phyloP scores from a whole-genome alignment of 345 rosid genomes.

The Kandelia obovata region DNA sequence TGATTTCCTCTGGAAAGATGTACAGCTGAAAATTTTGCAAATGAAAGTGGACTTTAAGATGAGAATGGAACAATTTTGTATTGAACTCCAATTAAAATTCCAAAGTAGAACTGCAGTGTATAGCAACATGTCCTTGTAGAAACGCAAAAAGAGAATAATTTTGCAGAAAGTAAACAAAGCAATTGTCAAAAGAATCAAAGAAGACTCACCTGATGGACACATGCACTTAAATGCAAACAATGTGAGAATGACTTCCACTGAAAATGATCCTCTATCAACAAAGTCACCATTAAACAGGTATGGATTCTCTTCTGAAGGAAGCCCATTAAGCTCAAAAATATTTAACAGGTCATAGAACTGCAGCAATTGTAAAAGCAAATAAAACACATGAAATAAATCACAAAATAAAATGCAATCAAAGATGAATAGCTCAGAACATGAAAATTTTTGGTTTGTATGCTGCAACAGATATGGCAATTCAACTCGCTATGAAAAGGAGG shows the following conservation, averaged over 20 bases:
- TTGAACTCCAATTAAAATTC: background rate
- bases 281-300: slow-evolving; percentile 96
- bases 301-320: slow-evolving; percentile 95
- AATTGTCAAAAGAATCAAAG: slow-evolving; percentile 2
- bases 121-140: background rate
- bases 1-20: slow-evolving; percentile 96
- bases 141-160: background rate
- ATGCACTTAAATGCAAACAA: slow-evolving; percentile 94
- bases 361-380: slow-evolving; percentile 26
- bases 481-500: background rate
- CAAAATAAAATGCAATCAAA: background rate
- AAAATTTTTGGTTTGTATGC: background rate
- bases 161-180: background rate
- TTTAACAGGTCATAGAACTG: slow-evolving; percentile 94
- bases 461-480: background rate
- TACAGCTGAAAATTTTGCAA: slow-evolving; percentile 55
- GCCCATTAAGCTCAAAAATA: slow-evolving; percentile 93
- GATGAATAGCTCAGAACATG: background rate
- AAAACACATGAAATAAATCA: background rate
- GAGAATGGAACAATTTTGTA: background rate
- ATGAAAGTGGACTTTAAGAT: slow-evolving; percentile 6
- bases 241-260: slow-evolving; percentile 88
- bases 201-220: slow-evolving; percentile 72
- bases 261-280: slow-evolving; percentile 97
- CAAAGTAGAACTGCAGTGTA: background rate